Conservation (phyloP, 2,329 filamentous ascomycete species). For the Clarireedia sp. region DNA sequence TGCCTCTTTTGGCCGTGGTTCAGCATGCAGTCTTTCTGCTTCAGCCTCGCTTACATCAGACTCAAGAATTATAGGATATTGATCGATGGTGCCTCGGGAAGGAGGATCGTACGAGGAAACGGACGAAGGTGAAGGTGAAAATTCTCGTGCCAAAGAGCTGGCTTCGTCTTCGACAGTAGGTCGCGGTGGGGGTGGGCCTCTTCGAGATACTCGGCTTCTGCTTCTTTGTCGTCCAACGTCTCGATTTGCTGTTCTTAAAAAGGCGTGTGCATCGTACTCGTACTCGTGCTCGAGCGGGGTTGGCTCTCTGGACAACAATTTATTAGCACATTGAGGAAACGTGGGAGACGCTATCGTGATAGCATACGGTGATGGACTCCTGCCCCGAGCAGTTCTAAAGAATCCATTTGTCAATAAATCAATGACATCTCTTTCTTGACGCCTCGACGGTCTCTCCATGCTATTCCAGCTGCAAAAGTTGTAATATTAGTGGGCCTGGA, state of each 20-base stretch:
- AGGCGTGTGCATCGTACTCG: conserved; percentile 9
- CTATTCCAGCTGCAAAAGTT: background rate
- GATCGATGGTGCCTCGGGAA: conserved; percentile 58
- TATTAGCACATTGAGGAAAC: background rate
- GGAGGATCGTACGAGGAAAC: conserved; percentile 43
- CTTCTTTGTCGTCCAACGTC: conserved; percentile 13
- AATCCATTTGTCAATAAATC: conserved; percentile 39
- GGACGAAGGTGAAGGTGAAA: conserved; percentile 29
- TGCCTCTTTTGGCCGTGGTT: conserved; percentile 13
- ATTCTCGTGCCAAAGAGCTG: conserved; percentile 53
- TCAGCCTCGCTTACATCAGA: conserved; percentile 36
- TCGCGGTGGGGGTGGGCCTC: conserved; percentile 41
- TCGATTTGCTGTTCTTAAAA: conserved; percentile 6
- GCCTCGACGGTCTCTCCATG: conserved; percentile 18
- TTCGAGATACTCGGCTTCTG: conserved; percentile 14
- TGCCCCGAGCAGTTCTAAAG: conserved; percentile 41
- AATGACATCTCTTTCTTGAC: conserved; percentile 16
- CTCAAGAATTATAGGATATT: conserved; percentile 58
- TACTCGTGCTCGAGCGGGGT: conserved; percentile 10
- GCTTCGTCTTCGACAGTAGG: conserved; percentile 65
- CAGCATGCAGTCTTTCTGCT: conserved; percentile 21
- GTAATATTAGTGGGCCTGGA: too few species aligned
- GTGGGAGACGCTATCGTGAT: background rate
- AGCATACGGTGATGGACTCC: conserved; percentile 30
- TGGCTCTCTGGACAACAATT: conserved; percentile 6